Conservation (phyloP, 1,139 yeast species). For the Hanseniaspora uvarum region DNA sequence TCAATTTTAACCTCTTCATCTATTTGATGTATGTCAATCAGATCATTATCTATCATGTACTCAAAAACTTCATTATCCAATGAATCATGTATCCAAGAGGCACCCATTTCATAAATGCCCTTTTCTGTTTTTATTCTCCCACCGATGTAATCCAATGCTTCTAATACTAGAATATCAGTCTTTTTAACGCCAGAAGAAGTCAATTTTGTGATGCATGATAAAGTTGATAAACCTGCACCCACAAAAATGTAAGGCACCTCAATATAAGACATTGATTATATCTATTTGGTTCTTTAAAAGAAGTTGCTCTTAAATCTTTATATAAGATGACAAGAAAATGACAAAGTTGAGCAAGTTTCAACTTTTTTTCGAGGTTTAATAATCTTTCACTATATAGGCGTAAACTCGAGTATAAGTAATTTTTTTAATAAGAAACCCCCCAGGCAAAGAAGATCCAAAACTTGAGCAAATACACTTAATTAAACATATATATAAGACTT, state of each 20-base stretch:
- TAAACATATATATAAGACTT: too few species aligned
- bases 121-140: conserved; percentile 43
- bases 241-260: conserved; percentile 35
- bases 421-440: too few species aligned
- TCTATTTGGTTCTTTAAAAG: not conserved
- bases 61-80: conserved; percentile 55
- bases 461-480: too few species aligned
- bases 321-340: too few species aligned
- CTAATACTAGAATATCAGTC: conserved; percentile 33
- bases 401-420: too few species aligned
- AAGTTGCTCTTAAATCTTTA: too few species aligned
- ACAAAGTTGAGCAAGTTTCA: too few species aligned
- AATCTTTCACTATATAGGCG: too few species aligned
- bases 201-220: conserved; percentile 61
- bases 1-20: conserved; percentile 34
- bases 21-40: not conserved
- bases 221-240: conserved; percentile 80
- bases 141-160: conserved; percentile 50
- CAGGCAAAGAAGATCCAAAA: too few species aligned
- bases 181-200: conserved; percentile 22
- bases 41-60: conserved; percentile 13
- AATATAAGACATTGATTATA: not conserved
- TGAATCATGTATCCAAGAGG: conserved; percentile 84
- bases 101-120: conserved; percentile 60
- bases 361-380: too few species aligned